Evolutionary conservation across 495 filamentous ascomycete genomes (phyloP), one percentile per base, ranked within the genome.

Genomic region (Clavariopsis aquatica): DNA sequence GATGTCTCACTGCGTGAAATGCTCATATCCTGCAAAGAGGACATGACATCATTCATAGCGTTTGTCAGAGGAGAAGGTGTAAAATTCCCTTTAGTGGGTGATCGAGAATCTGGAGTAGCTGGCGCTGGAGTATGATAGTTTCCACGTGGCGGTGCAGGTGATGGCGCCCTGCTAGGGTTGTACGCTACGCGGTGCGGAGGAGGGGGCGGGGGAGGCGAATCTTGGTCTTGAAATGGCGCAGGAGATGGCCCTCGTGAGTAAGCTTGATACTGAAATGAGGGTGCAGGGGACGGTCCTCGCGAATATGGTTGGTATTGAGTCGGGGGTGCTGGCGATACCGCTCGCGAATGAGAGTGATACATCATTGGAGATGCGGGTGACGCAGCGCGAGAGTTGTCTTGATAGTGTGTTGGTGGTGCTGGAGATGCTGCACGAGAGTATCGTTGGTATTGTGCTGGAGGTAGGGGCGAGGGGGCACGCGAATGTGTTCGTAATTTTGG

Each of bases 21-120:
- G 19, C 86, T 88, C 86, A 99, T 91, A 66, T 91, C 91, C 73
- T 98, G 85, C 54, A 99, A 77, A 31, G 94, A 96, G 62, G 92
- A 92, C 86, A 98, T 98, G 13, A 99, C 92, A 78, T 95, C 94
- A 71, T 97, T 93, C 93, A 98, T 98, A 0, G 94, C 94, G 73
- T 92, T 89, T 52, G 93, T 80, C 1, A 99, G 75, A 0, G 94
- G 95, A 12, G 94, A 96, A 4, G 94, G 94, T 0, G 94, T 98
- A 66, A 91, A 82, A 1, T 88, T 88, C 46, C 82, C 43, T 79
- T 82, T 17, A 89, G 57, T 63, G 7, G 26, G 43, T 17, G 51
- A 15, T 31, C 52, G 38, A 26, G 65, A 53, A 20, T 53, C 53
- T 2, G 76, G 86, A 2, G 89, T 90, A 13, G 83, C 85, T 13